Base-by-base conservation (phyloP, 169 alveolate species). In the Babesia caballi region DNA sequence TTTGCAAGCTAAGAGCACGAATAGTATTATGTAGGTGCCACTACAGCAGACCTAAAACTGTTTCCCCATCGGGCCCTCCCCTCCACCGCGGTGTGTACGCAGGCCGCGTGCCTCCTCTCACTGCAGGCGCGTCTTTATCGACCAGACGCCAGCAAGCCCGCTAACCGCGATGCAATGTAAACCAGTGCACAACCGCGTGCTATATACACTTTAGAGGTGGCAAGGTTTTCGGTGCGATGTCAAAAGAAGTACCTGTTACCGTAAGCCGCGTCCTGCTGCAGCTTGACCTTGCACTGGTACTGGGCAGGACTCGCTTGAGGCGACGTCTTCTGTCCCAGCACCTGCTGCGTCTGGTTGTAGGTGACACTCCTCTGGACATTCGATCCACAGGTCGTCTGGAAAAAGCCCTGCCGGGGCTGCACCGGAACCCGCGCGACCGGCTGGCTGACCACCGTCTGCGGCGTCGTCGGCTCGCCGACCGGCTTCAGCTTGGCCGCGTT, bases 401-500 rank as follows among this genome's bases (percentile, higher is more conserved):
- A 51, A 19, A 49, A 50, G 40, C 76, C 63, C 40, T 23, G 58
- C 42, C 66, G 3, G 21, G 63, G 54, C 17, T 66, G 66, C 30
- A 50, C 23, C 19, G 66, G 76, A 15, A 50, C 27, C 40, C 54
- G 27, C 23, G 36, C 52, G 9, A 9, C 54, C 21, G 40, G 49
- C 33, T n/a, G 76, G 23, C 42, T 66, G n/a, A 28, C 33, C n/a
- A 17, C 33, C 12, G 66, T 6, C 17, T 47, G 63, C 9, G n/a
- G 40, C 15, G 58, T 27, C 0, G 17, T 53, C n/a, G 9, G 58
- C 6, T 57, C 66, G 25, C 30, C 41, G 21, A 68, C 68, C 33
- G 66, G 28, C 47, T 41, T 68, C n/a, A 49, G 50, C 15, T 68
- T 57, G 14, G 69, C 84, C 44, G 41, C 84, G 61, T 72, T 72